Evolutionary conservation across 345 rosid genomes (phyloP).

Genomic region (Boechera retrofracta): DNA sequence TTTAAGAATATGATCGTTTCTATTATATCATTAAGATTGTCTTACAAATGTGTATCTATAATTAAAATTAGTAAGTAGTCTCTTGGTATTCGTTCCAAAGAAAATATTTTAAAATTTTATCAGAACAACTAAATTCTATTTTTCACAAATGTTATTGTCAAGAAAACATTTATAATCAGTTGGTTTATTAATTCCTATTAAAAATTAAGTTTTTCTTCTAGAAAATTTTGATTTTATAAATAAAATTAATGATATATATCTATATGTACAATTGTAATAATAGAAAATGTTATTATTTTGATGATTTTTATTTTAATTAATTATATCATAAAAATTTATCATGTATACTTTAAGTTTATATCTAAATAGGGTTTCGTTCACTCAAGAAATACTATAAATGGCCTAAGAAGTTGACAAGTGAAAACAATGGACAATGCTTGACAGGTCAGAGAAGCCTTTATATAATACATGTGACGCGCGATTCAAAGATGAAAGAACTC

Average conservation of each 20-base stretch:
- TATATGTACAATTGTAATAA: too few species aligned
- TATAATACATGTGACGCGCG: slow-evolving; percentile 30
- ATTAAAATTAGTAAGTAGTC: neutral
- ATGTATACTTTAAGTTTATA: neutral
- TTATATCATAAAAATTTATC: neutral
- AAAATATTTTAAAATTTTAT: neutral
- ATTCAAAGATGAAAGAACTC: slow-evolving; percentile 42
- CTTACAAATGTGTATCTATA: neutral
- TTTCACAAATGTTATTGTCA: neutral
- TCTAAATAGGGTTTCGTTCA: slow-evolving; percentile 56
- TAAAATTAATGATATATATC: neutral
- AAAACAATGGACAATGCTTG: slow-evolving; percentile 39
- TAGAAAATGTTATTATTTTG: too few species aligned
- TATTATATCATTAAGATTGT: neutral
- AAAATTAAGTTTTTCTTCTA: too few species aligned
- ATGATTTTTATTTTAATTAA: neutral
- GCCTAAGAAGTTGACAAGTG: slow-evolving; percentile 43
- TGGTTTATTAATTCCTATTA: neutral
- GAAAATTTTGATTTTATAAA: neutral
- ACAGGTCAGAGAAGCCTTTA: slow-evolving; percentile 37
- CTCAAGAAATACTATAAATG: slow-evolving; percentile 52
- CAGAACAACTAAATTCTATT: neutral
- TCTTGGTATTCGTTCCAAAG: neutral
- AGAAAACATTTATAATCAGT: neutral
- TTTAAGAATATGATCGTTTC: neutral